phyloP scores from a whole-genome alignment of 169 alveolate species.

The Plasmodium cynomolgi region DNA sequence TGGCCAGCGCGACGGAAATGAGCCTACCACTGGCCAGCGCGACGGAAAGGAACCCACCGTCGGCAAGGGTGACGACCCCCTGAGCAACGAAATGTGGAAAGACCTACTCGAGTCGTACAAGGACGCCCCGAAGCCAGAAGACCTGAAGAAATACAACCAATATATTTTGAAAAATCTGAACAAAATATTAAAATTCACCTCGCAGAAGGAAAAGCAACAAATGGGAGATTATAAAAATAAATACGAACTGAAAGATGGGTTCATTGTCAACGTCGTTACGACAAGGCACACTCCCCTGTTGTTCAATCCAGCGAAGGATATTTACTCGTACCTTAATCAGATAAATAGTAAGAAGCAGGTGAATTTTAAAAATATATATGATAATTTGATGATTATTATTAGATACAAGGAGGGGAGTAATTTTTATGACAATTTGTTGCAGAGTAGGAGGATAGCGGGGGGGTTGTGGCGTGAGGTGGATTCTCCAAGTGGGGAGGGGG shows the following conservation, averaged over 20 bases:
- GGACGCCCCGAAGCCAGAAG: not conserved
- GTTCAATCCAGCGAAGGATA: constrained; percentile 44
- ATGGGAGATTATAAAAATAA: constrained; percentile 27
- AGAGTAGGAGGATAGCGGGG: constrained; percentile 4
- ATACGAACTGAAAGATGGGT: constrained; percentile 56
- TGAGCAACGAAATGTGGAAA: constrained; percentile 4
- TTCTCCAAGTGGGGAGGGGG: not conserved
- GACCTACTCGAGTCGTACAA: constrained; percentile 8
- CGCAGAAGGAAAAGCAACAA: not conserved
- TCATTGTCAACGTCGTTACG: not conserved
- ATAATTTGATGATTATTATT: constrained; percentile 17
- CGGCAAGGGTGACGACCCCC: not conserved
- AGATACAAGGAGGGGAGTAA: constrained; percentile 17
- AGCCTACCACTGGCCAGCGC: not conserved
- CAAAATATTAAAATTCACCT: not conserved
- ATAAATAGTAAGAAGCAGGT: constrained; percentile 31
- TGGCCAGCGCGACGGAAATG: no score
- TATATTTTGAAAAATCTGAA: constrained; percentile 50
- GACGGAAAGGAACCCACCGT: not conserved
- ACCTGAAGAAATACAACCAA: constrained; percentile 20
- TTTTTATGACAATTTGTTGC: constrained; percentile 21
- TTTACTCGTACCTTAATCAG: constrained; percentile 23
- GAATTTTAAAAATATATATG: constrained; percentile 53
- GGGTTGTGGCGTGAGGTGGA: not conserved
- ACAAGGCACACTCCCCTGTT: constrained; percentile 17